Base-by-base conservation (phyloP, 2,329 filamentous ascomycete species). In the Graphiopsis chlorocephala region DNA sequence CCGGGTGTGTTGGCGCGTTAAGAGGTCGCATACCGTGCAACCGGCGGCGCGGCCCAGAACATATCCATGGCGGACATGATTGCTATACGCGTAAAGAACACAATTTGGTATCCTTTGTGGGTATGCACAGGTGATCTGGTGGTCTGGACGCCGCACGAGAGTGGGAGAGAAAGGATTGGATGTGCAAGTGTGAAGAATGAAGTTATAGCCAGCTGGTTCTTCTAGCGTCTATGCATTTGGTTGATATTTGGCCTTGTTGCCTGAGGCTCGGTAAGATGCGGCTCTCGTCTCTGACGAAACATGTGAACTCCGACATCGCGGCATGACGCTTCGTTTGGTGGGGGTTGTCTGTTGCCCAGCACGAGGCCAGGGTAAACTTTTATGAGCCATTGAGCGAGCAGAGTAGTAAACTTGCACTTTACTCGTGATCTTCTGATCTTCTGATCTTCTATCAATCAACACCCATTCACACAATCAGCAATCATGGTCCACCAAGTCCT, bases 1-100 rank as follows among this genome's bases (percentile, higher is more conserved):
- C 64, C 26, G 38, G 59, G 58, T 50, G 64, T 63, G 59, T 33
- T 61, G 48, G 47, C 33, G 50, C 17, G 33, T 50, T 29, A 58
- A 38, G 53, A 38, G 53, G 15, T 15, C 56, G 68, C 81, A 72
- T 83, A 90, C 88, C 88, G 86, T 64, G 86, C 82, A 70, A 91
- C 85, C 64, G 88, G 88, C 73, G 88, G 88, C 71, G 86, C 83
- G 70, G 83, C 81, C 85, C 86, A 88, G 75, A 88, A 89, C 68
- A 71, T 70, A 42, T 72, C 69, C 33, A 61, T 64, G 35, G 68
- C 70, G 25, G 69, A 72, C 71, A 72, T 72, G 55, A 26, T 52
- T 62, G 60, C 60, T 38, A 42, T 45, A 35, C 47, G 60, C 48
- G 53, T 12, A 50, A 42, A 28, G 35, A 20, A 45, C 31, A 53